A percentile compares a stretch with the other conserved stretches of the same genome.
phyloP scores from a whole-genome alignment of 2,329 filamentous ascomycete genomes.

The Neopestalotiopsis rosae region DNA sequence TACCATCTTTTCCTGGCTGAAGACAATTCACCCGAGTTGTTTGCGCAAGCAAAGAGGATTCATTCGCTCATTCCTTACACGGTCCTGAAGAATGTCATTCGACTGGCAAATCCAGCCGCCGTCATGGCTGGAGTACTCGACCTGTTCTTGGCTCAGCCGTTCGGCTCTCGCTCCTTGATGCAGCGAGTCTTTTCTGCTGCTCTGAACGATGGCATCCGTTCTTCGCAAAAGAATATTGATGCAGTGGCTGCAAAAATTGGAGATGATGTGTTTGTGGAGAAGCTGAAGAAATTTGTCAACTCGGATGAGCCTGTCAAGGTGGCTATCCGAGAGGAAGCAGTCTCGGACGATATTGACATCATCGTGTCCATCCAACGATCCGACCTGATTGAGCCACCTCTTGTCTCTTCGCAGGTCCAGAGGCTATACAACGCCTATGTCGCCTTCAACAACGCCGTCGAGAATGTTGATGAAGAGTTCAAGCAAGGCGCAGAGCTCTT shows the following conservation, averaged over 20 bases:
- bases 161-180: slow-evolving; percentile 86
- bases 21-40: slow-evolving; percentile 96
- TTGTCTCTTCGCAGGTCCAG: slow-evolving; percentile 77
- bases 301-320: slow-evolving; percentile 77
- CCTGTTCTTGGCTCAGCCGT: slow-evolving; percentile 93
- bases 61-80: slow-evolving; percentile 94
- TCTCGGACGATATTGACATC: slow-evolving; percentile 77
- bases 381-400: slow-evolving; percentile 73
- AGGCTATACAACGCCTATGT: slow-evolving; percentile 93
- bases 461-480: slow-evolving; percentile 87
- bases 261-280: slow-evolving; percentile 79
- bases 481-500: slow-evolving; percentile 90
- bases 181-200: slow-evolving; percentile 95
- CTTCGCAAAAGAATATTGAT: slow-evolving; percentile 87
- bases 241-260: slow-evolving; percentile 76
- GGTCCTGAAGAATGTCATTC: slow-evolving; percentile 94
- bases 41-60: slow-evolving; percentile 91
- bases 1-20: slow-evolving; percentile 98
- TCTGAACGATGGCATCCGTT: slow-evolving; percentile 86
- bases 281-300: slow-evolving; percentile 81
- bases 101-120: slow-evolving; percentile 92
- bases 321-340: slow-evolving; percentile 75
- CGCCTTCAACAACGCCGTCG: slow-evolving; percentile 92
- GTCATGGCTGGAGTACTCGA: slow-evolving; percentile 97
- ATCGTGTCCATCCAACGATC: slow-evolving; percentile 85